A percentile compares a stretch with the other conserved stretches of the same genome.
phyloP scores from a whole-genome alignment of 1,284 basidiomycete genomes.

The Amylostereum chailletii region DNA sequence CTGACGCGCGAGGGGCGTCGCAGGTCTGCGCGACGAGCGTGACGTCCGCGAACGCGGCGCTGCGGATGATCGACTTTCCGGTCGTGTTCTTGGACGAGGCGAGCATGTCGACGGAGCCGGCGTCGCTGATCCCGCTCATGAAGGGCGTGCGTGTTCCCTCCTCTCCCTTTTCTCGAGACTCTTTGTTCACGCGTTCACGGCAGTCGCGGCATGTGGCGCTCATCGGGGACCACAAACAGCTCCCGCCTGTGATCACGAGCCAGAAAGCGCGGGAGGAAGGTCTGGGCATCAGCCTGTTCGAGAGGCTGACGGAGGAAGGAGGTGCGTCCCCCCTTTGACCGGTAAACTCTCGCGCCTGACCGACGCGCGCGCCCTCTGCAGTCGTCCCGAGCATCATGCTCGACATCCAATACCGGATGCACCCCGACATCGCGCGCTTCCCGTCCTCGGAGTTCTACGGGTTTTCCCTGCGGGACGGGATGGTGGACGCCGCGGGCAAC shows the following conservation, averaged over 20 bases:
- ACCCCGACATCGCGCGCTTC: conserved; percentile 82
- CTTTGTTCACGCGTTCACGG: conserved; percentile 13
- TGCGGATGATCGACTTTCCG: conserved; percentile 78
- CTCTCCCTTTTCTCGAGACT: conserved; percentile 7
- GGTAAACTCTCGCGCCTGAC: conserved; percentile 4
- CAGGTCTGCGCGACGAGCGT: conserved; percentile 84
- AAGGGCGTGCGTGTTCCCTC: conserved; percentile 60
- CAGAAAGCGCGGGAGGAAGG: conserved; percentile 63
- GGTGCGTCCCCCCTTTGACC: conserved; percentile 34
- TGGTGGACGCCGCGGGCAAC: conserved; percentile 48
- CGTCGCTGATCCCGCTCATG: conserved; percentile 79
- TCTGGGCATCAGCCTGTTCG: conserved; percentile 78
- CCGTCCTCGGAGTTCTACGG: conserved; percentile 82
- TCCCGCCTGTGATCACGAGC: conserved; percentile 84
- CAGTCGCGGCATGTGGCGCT: conserved; percentile 78
- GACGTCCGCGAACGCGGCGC: conserved; percentile 50
- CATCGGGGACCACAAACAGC: conserved; percentile 94
- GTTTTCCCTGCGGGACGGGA: conserved; percentile 62
- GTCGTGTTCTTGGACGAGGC: conserved; percentile 94
- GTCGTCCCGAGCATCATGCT: conserved; percentile 83
- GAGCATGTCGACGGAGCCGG: conserved; percentile 92
- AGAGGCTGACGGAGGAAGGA: conserved; percentile 75
- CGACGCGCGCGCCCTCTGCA: conserved; percentile 22
- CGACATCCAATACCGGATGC: conserved; percentile 92
- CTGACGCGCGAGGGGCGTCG: conserved; percentile 2